Conservation (phyloP, 2,329 filamentous ascomycete species). For the Pestalotiopsis fici region DNA sequence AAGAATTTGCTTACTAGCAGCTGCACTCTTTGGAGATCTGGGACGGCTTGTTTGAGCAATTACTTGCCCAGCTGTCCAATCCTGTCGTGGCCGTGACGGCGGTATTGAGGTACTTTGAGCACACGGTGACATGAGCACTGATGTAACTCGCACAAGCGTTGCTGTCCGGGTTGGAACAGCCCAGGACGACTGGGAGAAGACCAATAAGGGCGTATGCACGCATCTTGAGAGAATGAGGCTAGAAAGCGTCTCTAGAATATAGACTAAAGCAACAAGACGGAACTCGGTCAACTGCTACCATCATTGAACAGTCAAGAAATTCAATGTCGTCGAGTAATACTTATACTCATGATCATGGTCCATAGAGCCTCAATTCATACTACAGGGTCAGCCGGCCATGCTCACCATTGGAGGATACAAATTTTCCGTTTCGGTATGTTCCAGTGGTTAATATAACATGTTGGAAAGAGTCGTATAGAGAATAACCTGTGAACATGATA, state of each 20-base stretch:
- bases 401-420: neutral
- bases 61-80: conserved; percentile 2
- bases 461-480: neutral
- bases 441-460: neutral
- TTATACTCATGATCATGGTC: neutral
- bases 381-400: neutral
- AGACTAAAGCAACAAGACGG: neutral
- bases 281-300: neutral
- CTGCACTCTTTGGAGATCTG: conserved; percentile 8
- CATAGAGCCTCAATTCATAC: neutral
- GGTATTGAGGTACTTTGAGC: conserved; percentile 1
- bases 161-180: conserved; percentile 8
- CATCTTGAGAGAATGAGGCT: neutral
- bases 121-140: conserved; percentile 3
- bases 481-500: neutral
- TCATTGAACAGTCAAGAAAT: neutral
- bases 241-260: neutral
- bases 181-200: conserved; percentile 1
- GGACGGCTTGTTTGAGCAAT: conserved; percentile 7
- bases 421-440: neutral
- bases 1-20: conserved; percentile 1
- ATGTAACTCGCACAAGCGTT: conserved; percentile 10
- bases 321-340: neutral
- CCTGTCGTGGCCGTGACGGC: conserved; percentile 4
- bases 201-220: neutral